Conservation (phyloP, 2,329 filamentous ascomycete species). For the Stemphylium vesicarium region DNA sequence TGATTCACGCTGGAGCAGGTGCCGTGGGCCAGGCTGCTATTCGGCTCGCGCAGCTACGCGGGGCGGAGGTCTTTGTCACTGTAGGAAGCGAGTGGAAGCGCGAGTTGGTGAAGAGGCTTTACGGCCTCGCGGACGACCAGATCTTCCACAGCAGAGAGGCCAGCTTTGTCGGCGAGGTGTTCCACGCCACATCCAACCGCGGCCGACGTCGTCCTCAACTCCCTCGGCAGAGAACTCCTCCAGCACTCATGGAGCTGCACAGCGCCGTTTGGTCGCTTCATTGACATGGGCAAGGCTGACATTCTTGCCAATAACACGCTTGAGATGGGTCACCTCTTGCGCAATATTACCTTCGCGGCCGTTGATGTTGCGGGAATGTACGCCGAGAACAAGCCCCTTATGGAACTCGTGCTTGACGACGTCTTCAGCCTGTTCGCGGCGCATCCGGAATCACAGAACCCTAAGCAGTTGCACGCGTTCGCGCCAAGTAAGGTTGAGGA, state of each 20-base stretch:
- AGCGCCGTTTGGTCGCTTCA: slow-evolving; percentile 42
- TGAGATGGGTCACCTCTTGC: slow-evolving; percentile 19
- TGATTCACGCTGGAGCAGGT: slow-evolving; percentile 36
- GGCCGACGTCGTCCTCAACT: slow-evolving; percentile 49
- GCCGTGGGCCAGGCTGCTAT: slow-evolving; percentile 34
- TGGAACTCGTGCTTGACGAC: slow-evolving; percentile 10
- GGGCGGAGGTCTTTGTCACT: slow-evolving; percentile 27
- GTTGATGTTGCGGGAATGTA: slow-evolving; percentile 8
- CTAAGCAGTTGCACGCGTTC: slow-evolving; percentile 7
- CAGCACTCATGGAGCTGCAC: slow-evolving; percentile 31
- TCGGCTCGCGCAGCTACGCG: slow-evolving; percentile 20
- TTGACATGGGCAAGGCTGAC: slow-evolving; percentile 31
- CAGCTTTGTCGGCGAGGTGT: slow-evolving; percentile 34
- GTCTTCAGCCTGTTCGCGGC: slow-evolving; percentile 8
- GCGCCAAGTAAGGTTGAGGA: slow-evolving; percentile 16
- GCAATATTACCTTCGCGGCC: slow-evolving; percentile 14
- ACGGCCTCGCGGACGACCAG: slow-evolving; percentile 35
- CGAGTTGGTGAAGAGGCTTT: slow-evolving; percentile 14
- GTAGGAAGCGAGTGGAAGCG: slow-evolving; percentile 20
- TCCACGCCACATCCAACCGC: slow-evolving; percentile 25
- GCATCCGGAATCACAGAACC: not conserved
- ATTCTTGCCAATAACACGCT: slow-evolving; percentile 18
- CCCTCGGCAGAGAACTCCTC: slow-evolving; percentile 32
- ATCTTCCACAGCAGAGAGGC: slow-evolving; percentile 42
- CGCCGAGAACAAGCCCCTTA: slow-evolving; percentile 7